Percentiles rank a stretch among this genome's conserved stretches.
These are phyloP conservation scores for Discostella stelligeroides DNA, from an alignment of 108 stramenopile species.

Conservation along the genomic window DNA sequence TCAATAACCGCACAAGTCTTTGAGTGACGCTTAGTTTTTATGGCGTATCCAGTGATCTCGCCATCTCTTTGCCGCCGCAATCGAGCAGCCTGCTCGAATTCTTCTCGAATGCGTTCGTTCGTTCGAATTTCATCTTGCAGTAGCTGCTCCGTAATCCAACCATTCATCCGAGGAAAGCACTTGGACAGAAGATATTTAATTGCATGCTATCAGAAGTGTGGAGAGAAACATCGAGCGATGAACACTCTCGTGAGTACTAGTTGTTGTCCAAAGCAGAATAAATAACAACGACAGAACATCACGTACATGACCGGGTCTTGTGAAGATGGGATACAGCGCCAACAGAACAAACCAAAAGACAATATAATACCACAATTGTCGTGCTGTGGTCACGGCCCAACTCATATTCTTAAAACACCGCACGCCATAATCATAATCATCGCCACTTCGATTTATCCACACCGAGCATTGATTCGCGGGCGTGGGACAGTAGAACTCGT, in stretches of 20 bases:
- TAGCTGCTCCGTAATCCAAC: conserved; percentile 21
- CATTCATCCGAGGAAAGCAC: conserved; percentile 26
- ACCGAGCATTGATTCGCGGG: conserved; percentile 14
- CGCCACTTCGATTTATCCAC: background rate
- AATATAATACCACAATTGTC: conserved; percentile 32
- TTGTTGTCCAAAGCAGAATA: too few species aligned
- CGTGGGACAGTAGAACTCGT: conserved; percentile 25
- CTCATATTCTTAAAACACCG: conserved; percentile 13
- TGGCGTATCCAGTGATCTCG: conserved; percentile 27
- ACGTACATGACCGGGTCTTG: conserved; percentile 24
- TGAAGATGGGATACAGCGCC: conserved; percentile 1
- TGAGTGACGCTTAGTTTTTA: conserved; percentile 22
- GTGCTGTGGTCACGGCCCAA: conserved; percentile 17
- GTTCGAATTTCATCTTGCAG: conserved; percentile 16
- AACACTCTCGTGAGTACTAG: too few species aligned
- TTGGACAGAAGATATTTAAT: conserved; percentile 19
- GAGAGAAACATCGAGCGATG: background rate
- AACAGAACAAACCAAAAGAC: conserved; percentile 14
- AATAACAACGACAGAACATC: background rate
- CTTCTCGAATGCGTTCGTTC: background rate
- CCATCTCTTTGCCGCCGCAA: conserved; percentile 19
- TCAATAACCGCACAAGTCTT: too few species aligned
- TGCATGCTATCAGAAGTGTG: conserved; percentile 14
- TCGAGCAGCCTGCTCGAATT: conserved; percentile 4
- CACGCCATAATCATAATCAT: conserved; percentile 24